Evolutionary conservation across 202 grass and related monocot genomes (phyloP), one percentile per base, ranked within the genome.

Genomic region (Setaria italica): DNA sequence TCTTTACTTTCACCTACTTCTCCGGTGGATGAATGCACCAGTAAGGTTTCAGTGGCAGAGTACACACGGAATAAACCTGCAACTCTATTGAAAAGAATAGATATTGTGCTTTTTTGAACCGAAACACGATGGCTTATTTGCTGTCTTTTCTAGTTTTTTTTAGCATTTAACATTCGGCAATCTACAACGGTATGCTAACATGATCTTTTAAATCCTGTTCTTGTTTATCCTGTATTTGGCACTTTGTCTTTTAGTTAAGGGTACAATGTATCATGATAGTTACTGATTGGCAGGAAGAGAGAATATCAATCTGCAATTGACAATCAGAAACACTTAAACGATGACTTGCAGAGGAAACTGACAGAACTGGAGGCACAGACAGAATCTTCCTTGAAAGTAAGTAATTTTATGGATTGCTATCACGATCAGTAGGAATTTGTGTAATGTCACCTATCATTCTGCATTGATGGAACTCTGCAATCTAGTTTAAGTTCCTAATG

Each of bases 301-400:
- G 90, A 99, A 90, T 92, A 85, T 91, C 90, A 99, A 85, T 85
- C 88, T 56, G 64, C 85, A 80, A 70, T 89, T 78, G 80, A 92
- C 71, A 63, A 92, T 78, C 90, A 94, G 77, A 99, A 91, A 89
- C 83, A 50, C 63, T 84, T 90, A n/a, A 96, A 89, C 49, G 67
- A 87, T 87, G 88, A 33, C 48, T 81, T 99, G 82, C 88, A 91
- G 85, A 89, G 74, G 74, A 90, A 99, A 71, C 72, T 96, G 77
- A 82, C 58, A 72, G 87, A 90, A 59, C 47, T 96, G 50, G 91
- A 94, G 84, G 88, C 47, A 1, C 86, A 92, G 67, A 87, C 62
- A 37, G 86, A 95, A 83, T 92, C 87, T 70, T 95, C 78, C 76
- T 67, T 79, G 78, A 88, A 94, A 88, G 96, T 99, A 94, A 21